Conservation (phyloP, 1,139 yeast species). For the Magnusiomyces suaveolens region DNA sequence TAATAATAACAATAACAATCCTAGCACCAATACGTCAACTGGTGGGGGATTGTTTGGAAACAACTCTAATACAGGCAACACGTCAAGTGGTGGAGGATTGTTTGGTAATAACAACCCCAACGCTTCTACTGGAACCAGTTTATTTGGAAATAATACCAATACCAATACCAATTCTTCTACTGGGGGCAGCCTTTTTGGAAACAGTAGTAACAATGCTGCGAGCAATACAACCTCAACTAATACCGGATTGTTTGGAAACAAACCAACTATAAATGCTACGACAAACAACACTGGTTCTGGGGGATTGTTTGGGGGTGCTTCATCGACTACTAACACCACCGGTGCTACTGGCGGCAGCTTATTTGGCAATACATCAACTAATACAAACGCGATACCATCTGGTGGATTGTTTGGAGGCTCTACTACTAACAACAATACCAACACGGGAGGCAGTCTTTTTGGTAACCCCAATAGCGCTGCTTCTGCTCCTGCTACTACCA, state of each 20-base stretch:
- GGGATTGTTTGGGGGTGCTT: slow-evolving; percentile 16
- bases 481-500: slow-evolving; percentile 15
- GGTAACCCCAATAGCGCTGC: slow-evolving; percentile 17
- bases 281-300: slow-evolving; percentile 8
- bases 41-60: slow-evolving; percentile 35
- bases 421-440: slow-evolving; percentile 14
- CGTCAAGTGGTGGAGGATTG: background rate
- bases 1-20: slow-evolving; percentile 16
- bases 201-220: slow-evolving; percentile 18
- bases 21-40: slow-evolving; percentile 17
- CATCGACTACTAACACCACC: slow-evolving; percentile 7
- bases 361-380: slow-evolving; percentile 21
- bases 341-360: slow-evolving; percentile 13
- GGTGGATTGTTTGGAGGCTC: slow-evolving; percentile 25
- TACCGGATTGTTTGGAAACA: slow-evolving; percentile 30
- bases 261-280: slow-evolving; percentile 6
- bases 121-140: slow-evolving; percentile 1
- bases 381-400: slow-evolving; percentile 15
- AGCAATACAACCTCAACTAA: slow-evolving; percentile 18
- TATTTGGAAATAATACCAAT: slow-evolving; percentile 12
- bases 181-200: slow-evolving; percentile 5
- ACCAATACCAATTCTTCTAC: slow-evolving; percentile 6
- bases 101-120: slow-evolving; percentile 7
- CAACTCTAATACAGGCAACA: slow-evolving; percentile 9
- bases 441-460: slow-evolving; percentile 10